A percentile compares a stretch with the other conserved stretches of the same genome.
Conservation (phyloP, 2,329 filamentous ascomycete genomes). For the Colletotrichum orbiculare region DNA sequence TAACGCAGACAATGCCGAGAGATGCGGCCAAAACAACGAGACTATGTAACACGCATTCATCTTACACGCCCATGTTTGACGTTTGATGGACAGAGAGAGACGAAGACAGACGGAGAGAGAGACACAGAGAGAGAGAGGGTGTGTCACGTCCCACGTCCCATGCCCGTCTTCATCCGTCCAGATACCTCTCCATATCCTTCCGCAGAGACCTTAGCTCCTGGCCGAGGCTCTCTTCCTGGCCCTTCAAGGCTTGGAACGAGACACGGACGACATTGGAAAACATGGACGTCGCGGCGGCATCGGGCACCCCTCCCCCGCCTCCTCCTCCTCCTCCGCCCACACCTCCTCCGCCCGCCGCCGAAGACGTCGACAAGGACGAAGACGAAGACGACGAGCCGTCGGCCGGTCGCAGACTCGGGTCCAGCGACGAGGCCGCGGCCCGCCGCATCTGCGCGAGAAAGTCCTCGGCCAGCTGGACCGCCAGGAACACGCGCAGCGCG, state of each 20-base stretch:
- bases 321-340: no score
- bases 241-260: conserved; percentile 42
- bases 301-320: conserved; percentile 25
- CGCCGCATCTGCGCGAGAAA: conserved; percentile 50
- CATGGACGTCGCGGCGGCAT: conserved; percentile 43
- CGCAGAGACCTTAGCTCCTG: conserved; percentile 47
- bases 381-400: neutral
- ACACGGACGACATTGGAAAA: conserved; percentile 46
- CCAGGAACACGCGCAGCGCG: conserved; percentile 55
- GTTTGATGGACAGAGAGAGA: no score
- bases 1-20: neutral
- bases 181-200: conserved; percentile 46
- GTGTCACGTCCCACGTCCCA: no score
- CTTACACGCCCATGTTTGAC: neutral
- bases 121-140: no score
- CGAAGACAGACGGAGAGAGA: no score
- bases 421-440: conserved; percentile 44
- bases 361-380: no score
- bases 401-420: conserved; percentile 38
- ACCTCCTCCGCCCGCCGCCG: no score
- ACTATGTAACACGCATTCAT: conserved; percentile 18
- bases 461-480: conserved; percentile 55
- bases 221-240: conserved; percentile 48
- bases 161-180: conserved; percentile 39
- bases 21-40: conserved; percentile 2